Evolutionary conservation across 768 basidiomycete genomes (phyloP).

Genomic region (Cubamyces sp.): DNA sequence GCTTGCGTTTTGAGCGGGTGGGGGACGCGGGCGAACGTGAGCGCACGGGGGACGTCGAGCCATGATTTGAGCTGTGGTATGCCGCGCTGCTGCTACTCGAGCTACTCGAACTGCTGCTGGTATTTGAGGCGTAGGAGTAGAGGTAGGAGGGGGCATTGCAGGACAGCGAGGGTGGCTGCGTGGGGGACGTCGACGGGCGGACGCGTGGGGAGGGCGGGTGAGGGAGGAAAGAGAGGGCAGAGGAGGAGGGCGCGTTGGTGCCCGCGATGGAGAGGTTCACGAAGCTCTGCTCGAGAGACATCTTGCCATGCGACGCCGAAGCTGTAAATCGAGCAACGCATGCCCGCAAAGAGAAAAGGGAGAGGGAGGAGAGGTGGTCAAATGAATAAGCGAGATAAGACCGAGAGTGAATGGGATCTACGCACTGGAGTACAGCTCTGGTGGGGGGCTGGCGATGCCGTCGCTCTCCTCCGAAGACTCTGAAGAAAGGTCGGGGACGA

Average conservation of each 20-base stretch:
- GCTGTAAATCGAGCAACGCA: constrained; percentile 1
- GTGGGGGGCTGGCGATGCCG: constrained; percentile 46
- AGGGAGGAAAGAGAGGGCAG: constrained; percentile 32
- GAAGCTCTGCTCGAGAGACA: constrained; percentile 24
- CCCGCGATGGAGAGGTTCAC: constrained; percentile 21
- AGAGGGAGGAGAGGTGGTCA: background rate
- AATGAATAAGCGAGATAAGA: constrained; percentile 22
- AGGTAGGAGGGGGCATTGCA: constrained; percentile 3
- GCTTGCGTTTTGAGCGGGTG: constrained; percentile 21
- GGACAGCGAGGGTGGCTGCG: background rate
- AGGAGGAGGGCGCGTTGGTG: constrained; percentile 20
- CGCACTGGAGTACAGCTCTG: constrained; percentile 31
- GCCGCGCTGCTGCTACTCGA: background rate
- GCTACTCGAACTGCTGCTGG: background rate
- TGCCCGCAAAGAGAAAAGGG: too few relatives aligned
- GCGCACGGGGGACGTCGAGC: constrained; percentile 19
- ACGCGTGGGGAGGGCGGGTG: constrained; percentile 27
- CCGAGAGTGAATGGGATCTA: constrained; percentile 3
- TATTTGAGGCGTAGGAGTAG: constrained; percentile 2
- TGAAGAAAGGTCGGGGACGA: constrained; percentile 61
- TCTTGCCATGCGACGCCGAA: constrained; percentile 10
- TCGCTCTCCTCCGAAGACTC: constrained; percentile 69
- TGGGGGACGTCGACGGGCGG: constrained; percentile 13
- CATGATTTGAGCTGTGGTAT: background rate
- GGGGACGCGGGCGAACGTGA: constrained; percentile 19